Base-by-base conservation (phyloP, 1,284 basidiomycete genomes). In the Moesziomyces antarcticus region DNA sequence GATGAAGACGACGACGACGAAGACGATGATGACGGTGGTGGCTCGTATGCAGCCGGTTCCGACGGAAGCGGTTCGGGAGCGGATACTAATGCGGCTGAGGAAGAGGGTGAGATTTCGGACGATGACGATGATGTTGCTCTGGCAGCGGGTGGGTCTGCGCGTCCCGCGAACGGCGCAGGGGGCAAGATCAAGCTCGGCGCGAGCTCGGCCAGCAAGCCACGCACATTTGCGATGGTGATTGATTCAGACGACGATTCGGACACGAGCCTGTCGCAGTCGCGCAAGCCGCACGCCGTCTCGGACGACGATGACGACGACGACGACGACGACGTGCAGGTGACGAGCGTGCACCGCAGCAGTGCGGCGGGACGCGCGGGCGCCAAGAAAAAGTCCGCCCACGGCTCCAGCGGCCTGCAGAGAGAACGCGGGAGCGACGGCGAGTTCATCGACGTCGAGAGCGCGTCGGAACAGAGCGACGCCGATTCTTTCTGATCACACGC, bases 371-470 rank as follows among this genome's bases (percentile, higher is more conserved):
- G 2, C 24, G 33, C 43, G 7, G 40, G 40, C 27, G 33, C 7
- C 10, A 62, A 50, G 50, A 54, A 62, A 25, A 58, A 62, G 13
- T 51, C 37, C 27, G 30, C 18, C 55, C 1, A 41, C 27, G n/a
- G 10, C 24, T 45, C 24, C 22, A 43, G 58, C 22, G 65, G 63
- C 1, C 41, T 75, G 44, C 72, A 75, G 43, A 50, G 72, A 13
- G 72, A 71, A 42, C 50, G 60, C 3, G 72, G 72, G 10, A 75
- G 72, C 42, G 72, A 71, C 50, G 72, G 72, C 24, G 72, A 71
- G 24, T 75, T 71, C 33, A 71, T 75, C 60, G 72, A 71, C 25
- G 72, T 75, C 30, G 72, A 75, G 22, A 75, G 72, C 48, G 67
- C 72, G 6, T 54, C 51, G 7, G 72, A 71, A 30, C 72, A 75